Evolutionary conservation across 1,284 basidiomycete genomes (phyloP), one percentile per base, ranked within the genome.

Genomic region (Ganoderma lingzhi): DNA sequence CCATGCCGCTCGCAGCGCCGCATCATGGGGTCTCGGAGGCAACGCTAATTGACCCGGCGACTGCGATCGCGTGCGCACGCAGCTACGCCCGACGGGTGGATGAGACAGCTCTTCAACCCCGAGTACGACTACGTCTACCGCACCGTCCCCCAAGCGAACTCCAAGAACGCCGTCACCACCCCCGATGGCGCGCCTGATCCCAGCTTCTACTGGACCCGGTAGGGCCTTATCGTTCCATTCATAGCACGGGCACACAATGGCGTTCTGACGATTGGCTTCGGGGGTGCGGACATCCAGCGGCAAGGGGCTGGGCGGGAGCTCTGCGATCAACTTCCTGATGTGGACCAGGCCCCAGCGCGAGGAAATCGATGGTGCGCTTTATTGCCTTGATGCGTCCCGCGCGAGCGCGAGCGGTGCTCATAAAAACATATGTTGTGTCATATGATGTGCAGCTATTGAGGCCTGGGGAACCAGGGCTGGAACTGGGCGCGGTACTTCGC

Each of bases 391-490:
- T 17, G 10, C 28, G 8, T 39, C n/a, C 17, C 8, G 35, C 30
- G 17, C 48, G 10, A 8, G 39, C 39, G 8, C 39, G 23, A 51
- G 48, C 14, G 48, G 23, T 28, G 48, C 23, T 28, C n/a, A 28
- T 23, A 19, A 8, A 48, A 48, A 17, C 45, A 48, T 28, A 51
- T 35, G 6, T 9, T 41, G 10, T 14, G 39, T 14, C 39, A 12
- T 32, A 51, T 45, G n/a, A 42, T 9, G 9, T 39, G 4, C 35
- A 74, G 73, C 66, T 10, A 37, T 74, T 6, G 76, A 76, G 66
- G 71, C 66, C 73, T 79, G n/a, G 77, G 77, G 2, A 78, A 78
- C 65, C 74, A 73, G 6, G 79, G 77, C 6, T 79, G 78, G 76
- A 76, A 76, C 39, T 79, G 76, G 75, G 71, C 73, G 32, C 66